Percentiles rank a stretch among this genome's conserved stretches.
These are phyloP conservation scores for Hygrophila difformis DNA, from an alignment of 257 asterid genomes.

Conservation along the genomic window DNA sequence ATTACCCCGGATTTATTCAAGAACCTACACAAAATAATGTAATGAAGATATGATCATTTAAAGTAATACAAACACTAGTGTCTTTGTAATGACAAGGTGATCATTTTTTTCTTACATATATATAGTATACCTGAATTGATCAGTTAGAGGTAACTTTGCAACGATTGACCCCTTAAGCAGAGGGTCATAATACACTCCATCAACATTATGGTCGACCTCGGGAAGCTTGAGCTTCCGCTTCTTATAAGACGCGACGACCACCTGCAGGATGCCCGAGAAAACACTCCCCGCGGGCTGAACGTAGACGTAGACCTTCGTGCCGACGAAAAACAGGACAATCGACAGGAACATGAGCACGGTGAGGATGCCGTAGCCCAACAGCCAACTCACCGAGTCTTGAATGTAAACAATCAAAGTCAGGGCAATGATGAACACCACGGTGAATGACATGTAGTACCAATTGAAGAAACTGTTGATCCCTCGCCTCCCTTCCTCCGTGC, in stretches of 20 bases:
- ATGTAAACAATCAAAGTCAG: slow-evolving; percentile 62
- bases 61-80: neutral
- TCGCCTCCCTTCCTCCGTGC: slow-evolving; percentile 52
- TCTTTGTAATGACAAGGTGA: no score
- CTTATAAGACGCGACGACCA: slow-evolving; percentile 37
- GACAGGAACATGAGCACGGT: slow-evolving; percentile 49
- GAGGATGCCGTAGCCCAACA: slow-evolving; percentile 52
- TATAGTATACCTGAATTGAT: slow-evolving; percentile 34
- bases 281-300: slow-evolving; percentile 73
- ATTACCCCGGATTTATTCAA: slow-evolving; percentile 66
- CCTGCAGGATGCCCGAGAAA: slow-evolving; percentile 47
- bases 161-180: slow-evolving; percentile 18
- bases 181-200: slow-evolving; percentile 43
- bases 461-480: slow-evolving; percentile 81
- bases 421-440: slow-evolving; percentile 49
- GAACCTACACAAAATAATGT: slow-evolving; percentile 22
- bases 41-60: neutral
- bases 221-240: slow-evolving; percentile 47
- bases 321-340: slow-evolving; percentile 42
- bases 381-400: slow-evolving; percentile 75
- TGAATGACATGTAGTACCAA: slow-evolving; percentile 81
- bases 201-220: neutral
- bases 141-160: slow-evolving; percentile 38
- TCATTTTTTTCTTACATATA: no score
- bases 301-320: slow-evolving; percentile 42